Percentiles rank a stretch among this genome's conserved stretches.
Conservation (phyloP, 768 basidiomycete species). For the Peribolospora kevripleyi region DNA sequence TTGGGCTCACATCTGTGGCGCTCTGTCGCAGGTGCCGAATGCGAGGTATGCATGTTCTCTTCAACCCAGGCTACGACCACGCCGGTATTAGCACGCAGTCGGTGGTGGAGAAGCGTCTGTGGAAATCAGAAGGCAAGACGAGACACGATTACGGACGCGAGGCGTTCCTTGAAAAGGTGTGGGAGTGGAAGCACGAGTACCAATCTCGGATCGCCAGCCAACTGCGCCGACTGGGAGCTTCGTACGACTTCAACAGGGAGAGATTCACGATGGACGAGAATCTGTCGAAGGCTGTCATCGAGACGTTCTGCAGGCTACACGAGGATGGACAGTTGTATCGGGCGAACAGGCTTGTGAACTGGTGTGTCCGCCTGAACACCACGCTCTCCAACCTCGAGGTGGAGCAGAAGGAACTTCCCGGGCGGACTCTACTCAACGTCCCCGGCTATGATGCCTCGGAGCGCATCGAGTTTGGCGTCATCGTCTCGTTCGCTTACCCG, state of each 20-base stretch:
- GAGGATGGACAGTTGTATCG: constrained; percentile 84
- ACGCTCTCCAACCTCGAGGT: constrained; percentile 95
- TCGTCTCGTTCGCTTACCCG: constrained; percentile 85
- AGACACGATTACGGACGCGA: constrained; percentile 90
- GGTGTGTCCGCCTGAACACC: constrained; percentile 89
- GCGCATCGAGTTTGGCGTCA: constrained; percentile 85
- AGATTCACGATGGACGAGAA: constrained; percentile 88
- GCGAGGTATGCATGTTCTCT: constrained; percentile 73
- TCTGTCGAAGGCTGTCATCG: constrained; percentile 65
- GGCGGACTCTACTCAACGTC: constrained; percentile 61
- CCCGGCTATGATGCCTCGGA: constrained; percentile 92
- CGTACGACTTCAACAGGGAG: constrained; percentile 78
- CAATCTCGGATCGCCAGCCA: constrained; percentile 81
- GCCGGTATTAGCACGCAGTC: constrained; percentile 96
- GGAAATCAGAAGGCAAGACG: constrained; percentile 55
- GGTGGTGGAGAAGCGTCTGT: constrained; percentile 79
- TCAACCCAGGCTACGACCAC: constrained; percentile 87
- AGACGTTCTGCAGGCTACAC: constrained; percentile 71
- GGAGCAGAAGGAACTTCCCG: constrained; percentile 67
- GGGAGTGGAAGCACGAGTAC: constrained; percentile 85
- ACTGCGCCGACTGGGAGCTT: constrained; percentile 64
- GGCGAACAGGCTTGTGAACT: constrained; percentile 88
- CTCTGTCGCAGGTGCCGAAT: constrained; percentile 58
- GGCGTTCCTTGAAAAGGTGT: constrained; percentile 64
- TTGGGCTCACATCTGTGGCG: background rate